These are phyloP conservation scores for Rubus idaeus DNA, from an alignment of 306 rosid genomes.

Conservation along the genomic window DNA sequence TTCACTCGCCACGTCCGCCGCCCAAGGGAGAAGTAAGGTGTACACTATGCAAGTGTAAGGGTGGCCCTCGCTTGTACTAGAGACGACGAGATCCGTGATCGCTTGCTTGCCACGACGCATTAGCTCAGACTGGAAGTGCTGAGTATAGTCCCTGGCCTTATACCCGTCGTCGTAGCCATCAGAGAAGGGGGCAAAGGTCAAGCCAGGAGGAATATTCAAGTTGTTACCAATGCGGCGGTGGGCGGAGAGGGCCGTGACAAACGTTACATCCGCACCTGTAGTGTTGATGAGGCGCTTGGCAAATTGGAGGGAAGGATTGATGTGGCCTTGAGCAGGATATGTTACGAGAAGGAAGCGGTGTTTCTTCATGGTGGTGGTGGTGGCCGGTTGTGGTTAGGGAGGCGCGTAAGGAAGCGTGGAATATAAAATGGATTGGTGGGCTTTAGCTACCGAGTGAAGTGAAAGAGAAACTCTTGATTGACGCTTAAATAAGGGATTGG, in stretches of 20 bases:
- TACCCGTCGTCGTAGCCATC: slow-evolving; percentile 49
- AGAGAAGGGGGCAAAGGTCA: slow-evolving; percentile 36
- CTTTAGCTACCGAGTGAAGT: too few relatives aligned
- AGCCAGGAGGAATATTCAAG: slow-evolving; percentile 8
- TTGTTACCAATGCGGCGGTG: slow-evolving; percentile 16
- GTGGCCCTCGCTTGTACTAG: slow-evolving; percentile 11
- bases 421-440: too few relatives aligned
- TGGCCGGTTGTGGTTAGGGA: not conserved
- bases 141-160: not conserved
- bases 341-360: slow-evolving; percentile 22
- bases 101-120: slow-evolving; percentile 29
- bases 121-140: slow-evolving; percentile 30
- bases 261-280: slow-evolving; percentile 26
- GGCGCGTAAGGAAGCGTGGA: not conserved
- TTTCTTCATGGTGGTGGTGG: not conserved
- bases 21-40: slow-evolving; percentile 46
- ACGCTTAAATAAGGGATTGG: too few relatives aligned
- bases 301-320: slow-evolving; percentile 35
- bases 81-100: slow-evolving; percentile 15
- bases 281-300: slow-evolving; percentile 30
- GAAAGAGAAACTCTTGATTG: too few relatives aligned
- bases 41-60: slow-evolving; percentile 39
- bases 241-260: slow-evolving; percentile 13
- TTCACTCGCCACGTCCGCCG: slow-evolving; percentile 23
- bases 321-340: slow-evolving; percentile 29